Evolutionary conservation across 73 alveolate species (phyloP).

Genomic region (Urostyla sp.): DNA sequence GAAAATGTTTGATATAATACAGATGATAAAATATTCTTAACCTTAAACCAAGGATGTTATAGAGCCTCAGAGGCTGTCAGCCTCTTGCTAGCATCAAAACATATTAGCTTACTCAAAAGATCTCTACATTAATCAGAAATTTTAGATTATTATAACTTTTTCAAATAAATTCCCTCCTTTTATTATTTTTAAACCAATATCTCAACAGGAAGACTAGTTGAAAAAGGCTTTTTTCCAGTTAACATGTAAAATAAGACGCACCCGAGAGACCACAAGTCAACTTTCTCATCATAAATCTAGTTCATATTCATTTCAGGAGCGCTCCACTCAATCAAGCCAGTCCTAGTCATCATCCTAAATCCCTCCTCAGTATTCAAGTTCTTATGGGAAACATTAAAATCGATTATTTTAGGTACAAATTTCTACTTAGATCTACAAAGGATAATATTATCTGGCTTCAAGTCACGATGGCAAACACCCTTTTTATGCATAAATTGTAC

Average conservation of each 20-base stretch:
- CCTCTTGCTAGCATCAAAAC: background rate
- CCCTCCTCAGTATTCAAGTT: background rate
- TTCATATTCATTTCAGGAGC: conserved; percentile 32
- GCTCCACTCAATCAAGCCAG: conserved; percentile 33
- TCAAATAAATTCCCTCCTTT: background rate
- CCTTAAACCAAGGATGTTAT: background rate
- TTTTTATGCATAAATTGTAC: background rate
- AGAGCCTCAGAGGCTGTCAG: background rate
- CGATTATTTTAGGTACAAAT: background rate
- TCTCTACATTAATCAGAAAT: background rate
- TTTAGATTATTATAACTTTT: background rate
- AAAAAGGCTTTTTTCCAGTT: conserved; percentile 2
- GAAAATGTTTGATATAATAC: too few species aligned
- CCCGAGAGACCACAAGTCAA: conserved; percentile 36
- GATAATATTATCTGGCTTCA: conserved; percentile 23
- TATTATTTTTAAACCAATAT: background rate
- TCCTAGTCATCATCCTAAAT: conserved; percentile 22
- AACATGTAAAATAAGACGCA: conserved; percentile 10
- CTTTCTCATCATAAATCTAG: conserved; percentile 12
- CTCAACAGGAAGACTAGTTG: background rate
- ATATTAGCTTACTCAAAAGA: conserved; percentile 1
- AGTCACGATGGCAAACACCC: conserved; percentile 31
- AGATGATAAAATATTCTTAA: too few species aligned
- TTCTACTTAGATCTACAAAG: background rate
- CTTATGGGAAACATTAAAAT: conserved; percentile 32